Base-by-base conservation (phyloP, 2,329 filamentous ascomycete species). In the Lecanoromycetidae sp. region DNA sequence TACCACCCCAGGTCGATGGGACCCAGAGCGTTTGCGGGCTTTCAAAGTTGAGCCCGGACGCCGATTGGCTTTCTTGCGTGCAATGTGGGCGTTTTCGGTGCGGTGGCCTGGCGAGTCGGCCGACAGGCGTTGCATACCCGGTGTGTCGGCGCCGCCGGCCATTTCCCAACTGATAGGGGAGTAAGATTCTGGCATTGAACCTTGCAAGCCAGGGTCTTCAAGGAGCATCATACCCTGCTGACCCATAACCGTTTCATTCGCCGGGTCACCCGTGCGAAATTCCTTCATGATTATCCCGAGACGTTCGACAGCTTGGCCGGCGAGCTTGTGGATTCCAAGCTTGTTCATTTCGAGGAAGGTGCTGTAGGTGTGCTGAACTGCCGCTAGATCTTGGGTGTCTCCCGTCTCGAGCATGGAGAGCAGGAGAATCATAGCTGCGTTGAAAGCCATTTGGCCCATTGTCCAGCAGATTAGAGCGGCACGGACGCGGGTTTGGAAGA, bases 381-480 rank as follows among this genome's bases (percentile, higher is more conserved):
- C 61, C 37, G 58, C 58, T 13, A 67, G 53, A 15, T 63, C 59
- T n/a, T 58, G 57, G 15, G 60, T 55, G 33, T 64, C 60, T 15
- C 59, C 60, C 1, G 63, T 64, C 55, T 71, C 69, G 49, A 69
- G 59, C 6, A 66, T 66, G 41, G 71, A 68, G 2, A 70, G 58
- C 1, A 71, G 58, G 5, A 73, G 55, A 19, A 73, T 68, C 68
- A 71, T 71, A 50, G 63, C 66, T 8, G 68, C 66, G 48, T 71
- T 71, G 60, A 72, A 72, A 2, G 69, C 68, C 57, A 71, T 67
- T 49, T 72, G 70, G 29, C 64, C 64, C 53, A 71, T 63, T 0
- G 62, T 67, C 70, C 70, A 72, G 52, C 66, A 70, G 30, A 71
- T 63, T 27, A 72, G 57, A 1, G 66, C 65, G 19, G 63, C 63